A percentile compares a stretch with the other conserved stretches of the same genome.
Evolutionary conservation across 1,139 yeast genomes (phyloP).

Genomic region (Pichia sp.): DNA sequence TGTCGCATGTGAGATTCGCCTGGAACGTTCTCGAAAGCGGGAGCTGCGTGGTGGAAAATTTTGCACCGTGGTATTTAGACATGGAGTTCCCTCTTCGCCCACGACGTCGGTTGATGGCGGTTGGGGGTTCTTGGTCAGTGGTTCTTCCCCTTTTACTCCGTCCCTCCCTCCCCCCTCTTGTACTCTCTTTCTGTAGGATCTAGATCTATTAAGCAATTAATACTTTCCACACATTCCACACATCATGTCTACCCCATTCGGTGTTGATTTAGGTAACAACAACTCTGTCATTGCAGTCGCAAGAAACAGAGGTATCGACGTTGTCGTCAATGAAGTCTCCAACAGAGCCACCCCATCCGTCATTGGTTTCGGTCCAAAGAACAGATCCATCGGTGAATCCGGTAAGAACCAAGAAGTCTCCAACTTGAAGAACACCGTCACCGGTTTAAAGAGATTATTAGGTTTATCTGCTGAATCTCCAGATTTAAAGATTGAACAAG

Average conservation of each 20-base stretch:
- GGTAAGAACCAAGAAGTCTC: conserved; percentile 97
- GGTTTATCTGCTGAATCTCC: conserved; percentile 79
- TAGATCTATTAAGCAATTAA: not conserved
- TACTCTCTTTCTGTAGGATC: not conserved
- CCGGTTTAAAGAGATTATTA: conserved; percentile 86
- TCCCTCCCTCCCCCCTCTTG: conserved; percentile 10
- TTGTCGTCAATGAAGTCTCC: conserved; percentile 97
- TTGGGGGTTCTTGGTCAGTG: too few species aligned
- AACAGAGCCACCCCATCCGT: conserved; percentile 95
- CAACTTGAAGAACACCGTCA: conserved; percentile 94
- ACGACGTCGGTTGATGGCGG: too few species aligned
- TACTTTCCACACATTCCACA: not conserved
- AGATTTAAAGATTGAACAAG: conserved; percentile 71
- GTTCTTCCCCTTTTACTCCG: conserved; percentile 24
- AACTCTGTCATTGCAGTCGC: conserved; percentile 97
- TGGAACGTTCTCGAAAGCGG: conserved; percentile 1
- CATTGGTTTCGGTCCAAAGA: conserved; percentile 89
- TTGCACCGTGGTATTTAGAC: not conserved
- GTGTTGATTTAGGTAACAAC: conserved; percentile 97
- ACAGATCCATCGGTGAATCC: conserved; percentile 90
- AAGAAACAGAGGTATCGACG: conserved; percentile 97
- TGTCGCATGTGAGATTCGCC: conserved; percentile 2
- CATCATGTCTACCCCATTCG: conserved; percentile 85
- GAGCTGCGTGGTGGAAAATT: not conserved
- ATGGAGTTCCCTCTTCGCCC: too few species aligned